Conservation (phyloP, 2,329 filamentous ascomycete species). For the Monascus ruber region DNA sequence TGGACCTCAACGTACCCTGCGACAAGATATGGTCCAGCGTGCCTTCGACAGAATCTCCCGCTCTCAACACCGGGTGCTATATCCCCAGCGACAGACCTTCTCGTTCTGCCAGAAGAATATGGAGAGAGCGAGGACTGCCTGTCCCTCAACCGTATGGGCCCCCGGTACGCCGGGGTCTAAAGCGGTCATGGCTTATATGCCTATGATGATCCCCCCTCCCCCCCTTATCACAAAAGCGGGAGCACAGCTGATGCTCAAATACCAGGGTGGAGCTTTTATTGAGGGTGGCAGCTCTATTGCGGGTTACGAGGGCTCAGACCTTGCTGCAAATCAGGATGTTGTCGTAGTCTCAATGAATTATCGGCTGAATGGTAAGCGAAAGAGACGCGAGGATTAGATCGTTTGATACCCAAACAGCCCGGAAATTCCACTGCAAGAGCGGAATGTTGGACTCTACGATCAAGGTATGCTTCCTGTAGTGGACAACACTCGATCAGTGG, state of each 20-base stretch:
- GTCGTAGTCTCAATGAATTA: conserved; percentile 21
- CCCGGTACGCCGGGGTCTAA: conserved; percentile 7
- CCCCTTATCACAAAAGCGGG: not conserved
- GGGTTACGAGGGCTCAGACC: conserved; percentile 16
- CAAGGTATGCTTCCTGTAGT: no score
- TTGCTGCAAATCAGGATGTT: conserved; percentile 19
- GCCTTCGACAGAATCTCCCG: no score
- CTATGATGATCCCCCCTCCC: conserved; percentile 3
- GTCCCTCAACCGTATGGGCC: conserved; percentile 19
- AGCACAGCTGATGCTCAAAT: not conserved
- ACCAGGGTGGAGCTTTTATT: conserved; percentile 11
- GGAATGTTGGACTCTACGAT: conserved; percentile 12
- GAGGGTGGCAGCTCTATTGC: conserved; percentile 8
- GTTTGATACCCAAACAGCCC: conserved; percentile 32
- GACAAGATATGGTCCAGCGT: no score
- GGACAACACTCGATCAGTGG: no score
- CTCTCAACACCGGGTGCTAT: no score
- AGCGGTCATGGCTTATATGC: conserved; percentile 21
- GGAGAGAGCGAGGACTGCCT: conserved; percentile 24
- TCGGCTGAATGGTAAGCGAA: conserved; percentile 13
- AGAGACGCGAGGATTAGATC: conserved; percentile 2
- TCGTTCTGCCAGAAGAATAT: no score
- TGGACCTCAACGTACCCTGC: no score
- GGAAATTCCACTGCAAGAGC: conserved; percentile 18
- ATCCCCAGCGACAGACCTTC: no score